Evolutionary conservation across 2,329 filamentous ascomycete species (phyloP).

Genomic region (Arthrinium phaeospermum): DNA sequence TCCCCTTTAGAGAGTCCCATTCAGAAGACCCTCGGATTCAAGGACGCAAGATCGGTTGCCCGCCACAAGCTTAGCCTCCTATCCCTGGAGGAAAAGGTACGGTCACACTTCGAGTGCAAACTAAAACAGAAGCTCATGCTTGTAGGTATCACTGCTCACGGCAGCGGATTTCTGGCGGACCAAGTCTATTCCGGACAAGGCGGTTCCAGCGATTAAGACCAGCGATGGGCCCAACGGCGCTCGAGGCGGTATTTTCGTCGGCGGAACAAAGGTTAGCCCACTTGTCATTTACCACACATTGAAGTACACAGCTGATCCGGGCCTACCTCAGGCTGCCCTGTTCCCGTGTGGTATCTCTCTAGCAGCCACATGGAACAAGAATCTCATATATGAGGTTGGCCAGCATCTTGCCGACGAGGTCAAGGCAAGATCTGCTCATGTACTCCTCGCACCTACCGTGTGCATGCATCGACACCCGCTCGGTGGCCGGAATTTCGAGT

Average conservation of each 20-base stretch:
- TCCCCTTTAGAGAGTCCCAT: constrained; percentile 52
- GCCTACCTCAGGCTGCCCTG: constrained; percentile 65
- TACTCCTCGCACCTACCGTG: constrained; percentile 78
- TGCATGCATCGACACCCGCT: constrained; percentile 84
- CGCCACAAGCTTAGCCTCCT: constrained; percentile 58
- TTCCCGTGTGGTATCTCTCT: constrained; percentile 82
- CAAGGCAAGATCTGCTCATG: constrained; percentile 74
- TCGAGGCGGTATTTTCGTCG: constrained; percentile 71
- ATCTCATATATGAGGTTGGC: constrained; percentile 72
- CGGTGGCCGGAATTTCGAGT: constrained; percentile 87
- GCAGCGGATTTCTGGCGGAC: constrained; percentile 76
- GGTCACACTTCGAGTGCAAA: neutral
- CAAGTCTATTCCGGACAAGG: constrained; percentile 64
- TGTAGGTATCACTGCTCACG: constrained; percentile 62
- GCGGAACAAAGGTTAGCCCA: constrained; percentile 62
- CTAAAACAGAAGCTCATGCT: constrained; percentile 23
- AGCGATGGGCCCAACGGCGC: constrained; percentile 75
- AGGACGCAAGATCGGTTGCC: constrained; percentile 48
- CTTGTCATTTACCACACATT: neutral
- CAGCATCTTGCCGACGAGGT: constrained; percentile 73
- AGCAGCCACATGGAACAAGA: constrained; percentile 79
- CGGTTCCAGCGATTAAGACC: constrained; percentile 68
- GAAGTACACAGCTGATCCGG: constrained; percentile 21
- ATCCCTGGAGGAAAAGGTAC: constrained; percentile 63
- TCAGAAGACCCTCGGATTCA: constrained; percentile 41